These are phyloP conservation scores for Pyrenopolyporus hunteri DNA, from an alignment of 495 filamentous ascomycete species.

Conservation along the genomic window DNA sequence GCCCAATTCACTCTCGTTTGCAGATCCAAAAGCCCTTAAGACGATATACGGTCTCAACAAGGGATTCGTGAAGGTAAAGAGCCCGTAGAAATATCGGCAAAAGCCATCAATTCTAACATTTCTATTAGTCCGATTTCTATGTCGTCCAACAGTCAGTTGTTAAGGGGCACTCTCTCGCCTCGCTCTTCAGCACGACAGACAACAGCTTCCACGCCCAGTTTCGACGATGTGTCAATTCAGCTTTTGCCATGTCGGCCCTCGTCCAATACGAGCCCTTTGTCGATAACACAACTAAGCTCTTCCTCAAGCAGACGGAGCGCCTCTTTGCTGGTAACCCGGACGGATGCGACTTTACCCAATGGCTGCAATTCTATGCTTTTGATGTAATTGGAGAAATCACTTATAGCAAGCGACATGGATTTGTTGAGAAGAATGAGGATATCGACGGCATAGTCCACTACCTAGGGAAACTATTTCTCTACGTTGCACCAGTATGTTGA, in stretches of 20 bases:
- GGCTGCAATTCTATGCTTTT: conserved; percentile 82
- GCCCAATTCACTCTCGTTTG: conserved; percentile 70
- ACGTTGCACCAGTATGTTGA: conserved; percentile 64
- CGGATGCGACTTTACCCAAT: conserved; percentile 69
- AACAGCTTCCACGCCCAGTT: conserved; percentile 76
- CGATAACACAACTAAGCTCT: conserved; percentile 66
- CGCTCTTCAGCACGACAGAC: conserved; percentile 80
- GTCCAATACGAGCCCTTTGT: conserved; percentile 78
- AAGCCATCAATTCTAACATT: conserved; percentile 25
- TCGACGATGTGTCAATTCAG: conserved; percentile 70
- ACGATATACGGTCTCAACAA: conserved; percentile 83
- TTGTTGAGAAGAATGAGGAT: conserved; percentile 66
- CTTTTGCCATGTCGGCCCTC: conserved; percentile 75
- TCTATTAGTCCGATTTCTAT: conserved; percentile 72
- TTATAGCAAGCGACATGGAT: conserved; percentile 67
- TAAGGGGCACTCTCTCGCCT: conserved; percentile 67
- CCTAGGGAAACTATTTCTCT: conserved; percentile 59
- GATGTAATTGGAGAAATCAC: conserved; percentile 77
- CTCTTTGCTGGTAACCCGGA: conserved; percentile 59
- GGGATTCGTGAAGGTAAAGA: conserved; percentile 74
- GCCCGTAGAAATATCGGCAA: conserved; percentile 5
- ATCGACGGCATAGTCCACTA: conserved; percentile 67
- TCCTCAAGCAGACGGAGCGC: conserved; percentile 66
- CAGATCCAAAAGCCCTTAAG: conserved; percentile 70
- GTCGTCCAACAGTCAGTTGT: conserved; percentile 69